Conservation (phyloP, 768 basidiomycete genomes). For the Leucosporidium scottii region DNA sequence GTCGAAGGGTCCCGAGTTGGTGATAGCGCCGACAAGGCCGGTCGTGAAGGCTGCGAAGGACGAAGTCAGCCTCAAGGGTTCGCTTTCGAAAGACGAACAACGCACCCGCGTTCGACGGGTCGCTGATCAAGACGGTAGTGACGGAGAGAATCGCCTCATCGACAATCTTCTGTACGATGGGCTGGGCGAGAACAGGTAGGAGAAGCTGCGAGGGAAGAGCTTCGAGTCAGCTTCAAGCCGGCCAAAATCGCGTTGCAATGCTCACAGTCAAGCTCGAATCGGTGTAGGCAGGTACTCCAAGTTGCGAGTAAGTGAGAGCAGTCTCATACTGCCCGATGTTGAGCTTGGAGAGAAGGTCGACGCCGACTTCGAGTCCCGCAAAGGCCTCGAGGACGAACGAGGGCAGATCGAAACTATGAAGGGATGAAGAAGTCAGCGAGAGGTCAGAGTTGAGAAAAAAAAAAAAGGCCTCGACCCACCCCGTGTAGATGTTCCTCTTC, state of each 20-base stretch:
- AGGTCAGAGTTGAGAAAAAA: constrained; percentile 1
- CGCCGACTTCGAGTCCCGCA: constrained; percentile 57
- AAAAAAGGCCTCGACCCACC: constrained; percentile 42
- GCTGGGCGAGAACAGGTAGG: constrained; percentile 61
- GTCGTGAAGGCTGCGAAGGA: constrained; percentile 54
- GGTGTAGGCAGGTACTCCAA: constrained; percentile 53
- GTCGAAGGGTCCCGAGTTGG: constrained; percentile 65
- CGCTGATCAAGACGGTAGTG: constrained; percentile 55
- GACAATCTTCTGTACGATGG: constrained; percentile 68
- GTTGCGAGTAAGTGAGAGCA: constrained; percentile 57
- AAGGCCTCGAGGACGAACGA: constrained; percentile 61
- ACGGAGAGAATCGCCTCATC: constrained; percentile 55
- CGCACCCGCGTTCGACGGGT: constrained; percentile 42
- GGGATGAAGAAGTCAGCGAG: not conserved
- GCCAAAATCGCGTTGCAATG: accelerated
- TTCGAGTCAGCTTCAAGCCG: not conserved
- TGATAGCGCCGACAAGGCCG: constrained; percentile 56
- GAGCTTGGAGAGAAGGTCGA: constrained; percentile 53
- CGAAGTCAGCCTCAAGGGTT: too few relatives aligned
- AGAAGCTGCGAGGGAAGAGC: constrained; percentile 43
- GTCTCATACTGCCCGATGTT: constrained; percentile 62
- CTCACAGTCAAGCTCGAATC: constrained; percentile 52
- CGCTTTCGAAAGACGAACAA: not conserved
- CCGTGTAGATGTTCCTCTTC: constrained; percentile 46
- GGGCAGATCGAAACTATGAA: constrained; percentile 55